These are phyloP conservation scores for Sporothrix schenckii DNA, from an alignment of 2,329 filamentous ascomycete species.

Conservation along the genomic window DNA sequence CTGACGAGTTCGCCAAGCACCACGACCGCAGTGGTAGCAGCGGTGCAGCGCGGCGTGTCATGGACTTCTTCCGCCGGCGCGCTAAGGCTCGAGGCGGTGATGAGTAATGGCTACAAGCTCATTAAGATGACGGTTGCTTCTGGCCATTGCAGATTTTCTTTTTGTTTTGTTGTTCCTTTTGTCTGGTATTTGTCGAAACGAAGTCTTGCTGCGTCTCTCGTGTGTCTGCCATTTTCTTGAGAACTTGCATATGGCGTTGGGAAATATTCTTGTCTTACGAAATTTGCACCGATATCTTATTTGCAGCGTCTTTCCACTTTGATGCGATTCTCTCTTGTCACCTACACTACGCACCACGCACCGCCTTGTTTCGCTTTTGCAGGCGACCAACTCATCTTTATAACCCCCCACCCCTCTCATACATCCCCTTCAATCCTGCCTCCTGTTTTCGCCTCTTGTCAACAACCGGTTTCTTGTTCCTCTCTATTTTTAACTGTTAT, in stretches of 20 bases:
- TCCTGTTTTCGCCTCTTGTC: constrained; percentile 7
- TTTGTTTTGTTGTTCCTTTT: not conserved
- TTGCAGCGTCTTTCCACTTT: constrained; percentile 18
- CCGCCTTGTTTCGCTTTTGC: constrained; percentile 8
- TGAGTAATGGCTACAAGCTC: constrained; percentile 43
- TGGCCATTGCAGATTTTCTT: not conserved
- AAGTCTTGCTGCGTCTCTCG: not conserved
- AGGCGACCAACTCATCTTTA: constrained; percentile 2
- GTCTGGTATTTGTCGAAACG: constrained; percentile 2
- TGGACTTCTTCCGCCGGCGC: constrained; percentile 95
- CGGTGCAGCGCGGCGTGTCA: constrained; percentile 85
- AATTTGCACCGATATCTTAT: constrained; percentile 24
- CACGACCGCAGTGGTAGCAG: constrained; percentile 77
- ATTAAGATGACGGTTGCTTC: not conserved
- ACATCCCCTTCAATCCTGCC: not conserved
- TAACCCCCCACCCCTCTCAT: not conserved
- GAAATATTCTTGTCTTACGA: constrained; percentile 21
- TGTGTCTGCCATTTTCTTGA: constrained; percentile 19
- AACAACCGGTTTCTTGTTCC: not conserved
- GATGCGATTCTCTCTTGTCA: not conserved
- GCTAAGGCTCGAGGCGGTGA: constrained; percentile 72
- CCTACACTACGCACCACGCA: not conserved
- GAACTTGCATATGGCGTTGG: constrained; percentile 25
- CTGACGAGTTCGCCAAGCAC: constrained; percentile 62
- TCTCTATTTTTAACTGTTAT: constrained; percentile 3